phyloP scores from a whole-genome alignment of 208 protist genomes.

The Naegleria gruberi region DNA sequence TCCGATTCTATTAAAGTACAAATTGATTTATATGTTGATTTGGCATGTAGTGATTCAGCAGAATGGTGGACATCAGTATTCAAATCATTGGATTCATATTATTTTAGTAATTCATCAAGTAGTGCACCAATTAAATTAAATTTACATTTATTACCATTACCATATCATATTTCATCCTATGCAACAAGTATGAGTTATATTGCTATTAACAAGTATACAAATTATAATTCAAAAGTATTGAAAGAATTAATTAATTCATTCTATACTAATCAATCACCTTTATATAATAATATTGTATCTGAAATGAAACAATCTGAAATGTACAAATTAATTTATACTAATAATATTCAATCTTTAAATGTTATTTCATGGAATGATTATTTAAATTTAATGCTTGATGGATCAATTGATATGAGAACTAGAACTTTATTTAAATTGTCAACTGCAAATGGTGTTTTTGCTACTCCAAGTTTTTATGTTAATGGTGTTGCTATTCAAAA shows the following conservation, averaged over 20 bases:
- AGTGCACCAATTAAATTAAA: background rate
- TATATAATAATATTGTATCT: background rate
- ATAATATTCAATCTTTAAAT: background rate
- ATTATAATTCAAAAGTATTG: background rate
- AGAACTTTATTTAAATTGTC: background rate
- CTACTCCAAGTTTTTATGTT: background rate
- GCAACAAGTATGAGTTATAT: background rate
- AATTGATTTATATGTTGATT: background rate
- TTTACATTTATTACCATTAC: background rate
- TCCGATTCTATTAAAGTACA: background rate
- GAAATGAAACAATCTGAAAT: background rate
- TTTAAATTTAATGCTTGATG: background rate
- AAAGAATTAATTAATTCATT: background rate
- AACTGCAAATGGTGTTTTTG: background rate
- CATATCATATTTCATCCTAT: background rate
- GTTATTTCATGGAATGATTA: background rate
- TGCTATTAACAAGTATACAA: background rate
- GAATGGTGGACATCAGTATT: background rate
- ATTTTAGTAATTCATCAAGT: background rate
- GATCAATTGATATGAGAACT: background rate
- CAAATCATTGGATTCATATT: background rate
- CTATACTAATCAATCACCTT: background rate
- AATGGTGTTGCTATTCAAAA: background rate
- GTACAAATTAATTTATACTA: background rate
- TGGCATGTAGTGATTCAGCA: background rate